phyloP scores from a whole-genome alignment of 805 yeast species.

The Ogataea dorogensis region DNA sequence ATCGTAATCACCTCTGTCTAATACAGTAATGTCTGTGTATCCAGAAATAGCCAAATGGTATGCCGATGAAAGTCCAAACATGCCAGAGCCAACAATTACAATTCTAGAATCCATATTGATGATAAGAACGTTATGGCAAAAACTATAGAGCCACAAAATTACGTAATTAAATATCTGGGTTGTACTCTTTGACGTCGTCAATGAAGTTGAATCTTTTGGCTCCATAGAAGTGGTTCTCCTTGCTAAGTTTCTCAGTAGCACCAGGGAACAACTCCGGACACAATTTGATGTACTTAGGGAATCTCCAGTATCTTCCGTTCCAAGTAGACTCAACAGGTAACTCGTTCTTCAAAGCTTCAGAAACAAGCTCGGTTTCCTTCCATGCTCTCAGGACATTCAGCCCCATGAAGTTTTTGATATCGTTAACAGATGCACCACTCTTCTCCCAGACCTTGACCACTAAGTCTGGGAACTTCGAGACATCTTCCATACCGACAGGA shows the following conservation, averaged over 20 bases:
- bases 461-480: slow-evolving; percentile 52
- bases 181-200: slow-evolving; percentile 1
- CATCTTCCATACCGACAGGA: slow-evolving; percentile 51
- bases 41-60: slow-evolving; percentile 36
- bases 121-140: too few relatives aligned
- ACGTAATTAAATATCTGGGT: slow-evolving; percentile 1
- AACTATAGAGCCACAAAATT: too few relatives aligned
- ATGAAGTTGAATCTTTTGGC: slow-evolving; percentile 5
- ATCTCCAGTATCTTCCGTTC: slow-evolving; percentile 8
- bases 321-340: slow-evolving; percentile 8
- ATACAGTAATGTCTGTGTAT: slow-evolving; percentile 34
- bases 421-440: slow-evolving; percentile 41
- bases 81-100: slow-evolving; percentile 50
- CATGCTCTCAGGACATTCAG: slow-evolving; percentile 45
- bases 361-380: slow-evolving; percentile 38
- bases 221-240: slow-evolving; percentile 2
- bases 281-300: slow-evolving; percentile 9
- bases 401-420: slow-evolving; percentile 43
- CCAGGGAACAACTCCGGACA: slow-evolving; percentile 11
- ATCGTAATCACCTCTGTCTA: slow-evolving; percentile 33
- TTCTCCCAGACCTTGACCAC: slow-evolving; percentile 36
- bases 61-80: slow-evolving; percentile 49
- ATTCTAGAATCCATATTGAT: slow-evolving; percentile 19
- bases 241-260: background rate
- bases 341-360: slow-evolving; percentile 16